Evolutionary conservation across 148 eudicot genomes (phyloP), one percentile per base, ranked within the genome.

Genomic region (Rhododendron mucronatum): DNA sequence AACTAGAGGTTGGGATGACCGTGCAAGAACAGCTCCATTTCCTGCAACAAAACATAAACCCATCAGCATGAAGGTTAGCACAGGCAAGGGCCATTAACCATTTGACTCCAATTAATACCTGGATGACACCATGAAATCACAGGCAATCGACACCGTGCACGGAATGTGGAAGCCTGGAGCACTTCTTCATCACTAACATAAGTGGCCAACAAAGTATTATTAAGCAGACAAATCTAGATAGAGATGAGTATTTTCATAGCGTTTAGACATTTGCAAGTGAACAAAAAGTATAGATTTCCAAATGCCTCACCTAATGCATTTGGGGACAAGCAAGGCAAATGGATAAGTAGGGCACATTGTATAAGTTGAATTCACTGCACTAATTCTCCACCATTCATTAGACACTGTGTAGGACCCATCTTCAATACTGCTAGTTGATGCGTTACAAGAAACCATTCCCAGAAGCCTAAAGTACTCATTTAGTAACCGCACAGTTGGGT

Each of bases 1-100:
- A 89, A 97, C 99, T 85, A 97, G 87, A 84, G 99, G 99, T 88
- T 97, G 99, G 48, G 99, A 97, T 83, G 99, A 97, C 83, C 99
- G 94, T 65, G 99, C 99, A 82, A 97, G 93, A 85, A 97, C 99
- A 83, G 99, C 99, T 80, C 98, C 98, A 83, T 90, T 95, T 74
- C 76, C 99, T 97, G 87, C 67, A 86, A 65, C 50, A 82, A 55
- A 90, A 33, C 84, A 65, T 28, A 74, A 50, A 86, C 23, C 23
- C 65, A 21, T 33, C 7, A 77, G 61, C 7, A 75, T 69, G 45
- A 30, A 67, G 51, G 83, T 86, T 67, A 71, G 69, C 74, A 41
- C 30, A 59, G 51, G 81, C 57, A 80, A 16, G 39, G 80, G 16
- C 23, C 18, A 7, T 14, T 76, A 26, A 79, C 44, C 79, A 23